Evolutionary conservation across 208 protist species (phyloP).

Genomic region (Trypanosoma lewisi): DNA sequence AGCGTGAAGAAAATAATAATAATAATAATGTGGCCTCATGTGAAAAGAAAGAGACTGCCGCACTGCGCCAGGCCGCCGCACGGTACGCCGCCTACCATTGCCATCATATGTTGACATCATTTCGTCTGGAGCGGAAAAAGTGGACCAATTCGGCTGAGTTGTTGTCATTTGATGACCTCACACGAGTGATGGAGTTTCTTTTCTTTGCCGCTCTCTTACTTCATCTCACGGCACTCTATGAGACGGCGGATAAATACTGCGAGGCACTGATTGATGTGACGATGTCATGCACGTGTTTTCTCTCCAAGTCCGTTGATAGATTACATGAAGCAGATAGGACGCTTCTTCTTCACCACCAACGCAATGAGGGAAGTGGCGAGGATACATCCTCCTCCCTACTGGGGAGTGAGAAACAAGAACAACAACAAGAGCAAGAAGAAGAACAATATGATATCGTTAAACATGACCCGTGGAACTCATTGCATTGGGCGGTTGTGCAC

Average conservation of each 20-base stretch:
- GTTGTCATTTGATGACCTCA: constrained; percentile 17
- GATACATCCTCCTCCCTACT: too few species aligned
- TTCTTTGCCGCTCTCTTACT: constrained; percentile 61
- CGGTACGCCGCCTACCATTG: constrained; percentile 63
- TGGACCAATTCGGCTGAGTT: constrained; percentile 7
- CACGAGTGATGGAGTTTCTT: constrained; percentile 27
- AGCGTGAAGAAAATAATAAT: not conserved
- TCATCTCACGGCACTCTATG: constrained; percentile 61
- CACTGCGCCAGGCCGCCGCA: constrained; percentile 18
- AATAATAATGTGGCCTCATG: not conserved
- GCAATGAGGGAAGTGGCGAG: too few species aligned
- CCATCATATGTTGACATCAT: constrained; percentile 63
- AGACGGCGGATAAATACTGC: constrained; percentile 58
- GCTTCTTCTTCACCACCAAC: not conserved
- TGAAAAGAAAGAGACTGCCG: not conserved
- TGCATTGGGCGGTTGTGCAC: constrained; percentile 70
- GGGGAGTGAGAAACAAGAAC: too few species aligned
- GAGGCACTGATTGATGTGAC: constrained; percentile 52
- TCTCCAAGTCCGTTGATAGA: constrained; percentile 39
- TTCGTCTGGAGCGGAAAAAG: constrained; percentile 22
- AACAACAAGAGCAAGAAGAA: too few species aligned
- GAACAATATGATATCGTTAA: too few species aligned
- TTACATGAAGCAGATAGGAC: not conserved
- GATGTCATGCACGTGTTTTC: constrained; percentile 63
- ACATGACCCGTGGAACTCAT: constrained; percentile 33